phyloP scores from a whole-genome alignment of 441 rosid genomes.

The Monsonia emarginata region DNA sequence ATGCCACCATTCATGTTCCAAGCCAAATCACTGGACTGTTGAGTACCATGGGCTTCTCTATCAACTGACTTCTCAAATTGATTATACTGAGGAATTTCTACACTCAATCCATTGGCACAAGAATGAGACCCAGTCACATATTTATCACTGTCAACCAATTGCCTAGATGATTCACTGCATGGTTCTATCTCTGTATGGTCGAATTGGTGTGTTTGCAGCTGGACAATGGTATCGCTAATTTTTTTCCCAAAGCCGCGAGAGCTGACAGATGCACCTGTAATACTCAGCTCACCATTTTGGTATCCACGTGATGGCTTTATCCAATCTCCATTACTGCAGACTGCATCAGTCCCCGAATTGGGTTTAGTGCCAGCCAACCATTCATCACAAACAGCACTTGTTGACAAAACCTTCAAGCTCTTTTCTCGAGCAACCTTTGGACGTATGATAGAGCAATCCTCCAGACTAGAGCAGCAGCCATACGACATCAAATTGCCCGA shows the following conservation, averaged over 20 bases:
- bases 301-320: constrained; percentile 13
- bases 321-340: constrained; percentile 13
- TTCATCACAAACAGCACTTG: constrained; percentile 21
- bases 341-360: constrained; percentile 20
- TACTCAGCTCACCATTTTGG: constrained; percentile 21
- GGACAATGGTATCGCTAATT: constrained; percentile 22
- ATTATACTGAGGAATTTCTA: constrained; percentile 49
- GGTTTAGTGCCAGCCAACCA: constrained; percentile 21
- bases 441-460: constrained; percentile 21
- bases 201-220: constrained; percentile 25
- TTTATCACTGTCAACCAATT: constrained; percentile 27
- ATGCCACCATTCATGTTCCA: constrained; percentile 46
- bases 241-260: constrained; percentile 26
- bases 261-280: constrained; percentile 22
- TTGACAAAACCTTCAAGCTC: constrained; percentile 16
- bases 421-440: constrained; percentile 24
- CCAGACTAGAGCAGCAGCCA: constrained; percentile 25
- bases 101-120: constrained; percentile 31
- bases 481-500: constrained; percentile 26
- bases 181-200: constrained; percentile 27
- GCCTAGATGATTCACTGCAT: constrained; percentile 17
- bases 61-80: constrained; percentile 30
- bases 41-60: constrained; percentile 26
- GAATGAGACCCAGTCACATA: constrained; percentile 26
- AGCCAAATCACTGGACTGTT: constrained; percentile 39